Evolutionary conservation across 495 filamentous ascomycete genomes (phyloP).

Genomic region (Aspergillus mulundensis): DNA sequence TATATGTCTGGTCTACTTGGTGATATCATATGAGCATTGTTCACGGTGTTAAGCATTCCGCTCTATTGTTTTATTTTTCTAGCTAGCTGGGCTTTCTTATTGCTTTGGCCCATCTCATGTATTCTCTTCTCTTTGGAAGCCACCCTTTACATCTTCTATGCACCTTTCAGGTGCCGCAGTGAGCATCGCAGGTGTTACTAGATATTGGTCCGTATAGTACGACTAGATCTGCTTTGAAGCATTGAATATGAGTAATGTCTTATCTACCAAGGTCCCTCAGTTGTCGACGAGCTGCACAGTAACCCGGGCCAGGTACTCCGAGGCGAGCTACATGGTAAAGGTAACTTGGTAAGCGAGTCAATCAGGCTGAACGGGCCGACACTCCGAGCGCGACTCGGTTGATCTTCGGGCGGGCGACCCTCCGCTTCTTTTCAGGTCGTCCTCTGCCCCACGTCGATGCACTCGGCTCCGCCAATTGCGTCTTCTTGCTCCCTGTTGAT

Average conservation of each 20-base stretch:
- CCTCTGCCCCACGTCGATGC: neutral
- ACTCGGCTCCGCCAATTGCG: neutral
- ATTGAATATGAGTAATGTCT: neutral
- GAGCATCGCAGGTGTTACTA: neutral
- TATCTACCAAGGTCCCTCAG: no score
- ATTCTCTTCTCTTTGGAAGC: constrained; percentile 8
- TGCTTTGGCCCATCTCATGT: constrained; percentile 1
- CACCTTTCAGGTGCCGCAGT: neutral
- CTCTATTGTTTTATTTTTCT: constrained; percentile 3
- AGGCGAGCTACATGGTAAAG: no score
- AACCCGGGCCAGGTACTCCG: no score
- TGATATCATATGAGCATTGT: constrained; percentile 21
- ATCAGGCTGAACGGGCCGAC: constrained; percentile 21
- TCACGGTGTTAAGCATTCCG: constrained; percentile 19
- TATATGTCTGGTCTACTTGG: constrained; percentile 13
- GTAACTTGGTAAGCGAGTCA: neutral
- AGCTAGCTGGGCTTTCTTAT: constrained; percentile 2
- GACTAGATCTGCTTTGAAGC: constrained; percentile 1
- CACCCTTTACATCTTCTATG: neutral
- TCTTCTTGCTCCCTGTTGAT: neutral
- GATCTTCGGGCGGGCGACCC: constrained; percentile 14
- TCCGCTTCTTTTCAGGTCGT: constrained; percentile 5
- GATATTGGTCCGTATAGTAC: constrained; percentile 3
- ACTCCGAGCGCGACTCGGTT: constrained; percentile 16
- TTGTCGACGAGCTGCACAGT: no score